Conservation (phyloP, 1,139 yeast species). For the Saccharomyces hybrid region DNA sequence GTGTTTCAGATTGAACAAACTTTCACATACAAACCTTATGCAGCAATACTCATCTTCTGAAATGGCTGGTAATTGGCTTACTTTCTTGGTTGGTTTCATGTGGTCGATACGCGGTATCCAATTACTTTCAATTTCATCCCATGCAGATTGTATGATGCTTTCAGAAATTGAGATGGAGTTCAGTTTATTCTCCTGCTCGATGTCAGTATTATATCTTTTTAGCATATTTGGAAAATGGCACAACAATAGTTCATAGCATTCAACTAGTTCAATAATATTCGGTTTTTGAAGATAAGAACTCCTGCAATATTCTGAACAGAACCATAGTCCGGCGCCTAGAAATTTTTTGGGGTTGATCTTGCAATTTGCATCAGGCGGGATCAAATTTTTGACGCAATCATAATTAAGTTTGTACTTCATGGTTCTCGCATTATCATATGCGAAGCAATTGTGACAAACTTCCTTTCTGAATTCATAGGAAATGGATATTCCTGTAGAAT, state of each 20-base stretch:
- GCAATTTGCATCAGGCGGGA: neutral
- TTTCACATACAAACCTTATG: slow-evolving; percentile 34
- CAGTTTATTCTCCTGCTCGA: slow-evolving; percentile 11
- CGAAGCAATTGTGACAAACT: slow-evolving; percentile 52
- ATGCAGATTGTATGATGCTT: slow-evolving; percentile 19
- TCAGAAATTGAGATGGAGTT: slow-evolving; percentile 9
- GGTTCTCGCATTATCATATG: slow-evolving; percentile 43
- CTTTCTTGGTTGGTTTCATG: slow-evolving; percentile 24
- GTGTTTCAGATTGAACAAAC: slow-evolving; percentile 19
- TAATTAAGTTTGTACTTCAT: slow-evolving; percentile 34
- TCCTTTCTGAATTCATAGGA: slow-evolving; percentile 55
- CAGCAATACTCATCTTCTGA: slow-evolving; percentile 38
- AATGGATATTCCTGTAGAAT: slow-evolving; percentile 44
- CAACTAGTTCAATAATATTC: slow-evolving; percentile 27
- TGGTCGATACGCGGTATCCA: slow-evolving; percentile 37
- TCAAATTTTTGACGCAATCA: neutral
- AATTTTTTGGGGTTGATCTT: slow-evolving; percentile 15
- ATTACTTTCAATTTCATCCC: slow-evolving; percentile 21
- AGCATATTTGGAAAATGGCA: slow-evolving; percentile 26
- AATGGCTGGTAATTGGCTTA: slow-evolving; percentile 25
- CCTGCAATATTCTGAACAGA: slow-evolving; percentile 47
- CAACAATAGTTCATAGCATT: slow-evolving; percentile 27
- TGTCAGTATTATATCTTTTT: slow-evolving; percentile 9
- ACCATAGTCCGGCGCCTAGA: slow-evolving; percentile 43
- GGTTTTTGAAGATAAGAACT: slow-evolving; percentile 32